Base-by-base conservation (phyloP, 192 early-diverging fungal genomes). In the Polychytrium aggregatum region DNA sequence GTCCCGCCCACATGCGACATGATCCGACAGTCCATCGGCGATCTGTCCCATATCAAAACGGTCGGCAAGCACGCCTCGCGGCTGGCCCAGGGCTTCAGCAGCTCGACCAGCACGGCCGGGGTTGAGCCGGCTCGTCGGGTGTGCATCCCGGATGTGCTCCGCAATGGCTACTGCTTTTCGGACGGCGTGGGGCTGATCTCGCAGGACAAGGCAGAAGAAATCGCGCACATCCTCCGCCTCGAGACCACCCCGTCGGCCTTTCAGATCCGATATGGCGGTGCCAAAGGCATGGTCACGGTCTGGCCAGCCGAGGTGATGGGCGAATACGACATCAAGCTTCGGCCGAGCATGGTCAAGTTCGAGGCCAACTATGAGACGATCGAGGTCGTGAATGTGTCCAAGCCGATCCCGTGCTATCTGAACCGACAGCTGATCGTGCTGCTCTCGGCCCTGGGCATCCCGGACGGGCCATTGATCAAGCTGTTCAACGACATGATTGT, bases 381-480 rank as follows among this genome's bases (percentile, higher is more conserved):
- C 1, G 83, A 86, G 43, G 59, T 86, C 13, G 71, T 75, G 17
- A 63, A 61, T 27, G 60, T 60, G 0, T 76, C 83, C 11, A 40
- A 30, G 0, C 45, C 48, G 30, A 71, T 75, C 25, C 47, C 69
- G 3, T 60, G 67, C 0, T 78, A 65, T 37, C 55, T 86, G 1
- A 86, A 86, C 52, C 57, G 78, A 6, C 83, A 86, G 37, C 62
- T 76, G 17, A 84, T 84, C 49, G 71, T 74, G 0, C 48, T 86
- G 0, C 42, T 86, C 4, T 33, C 31, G 31, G 31, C 31, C 11
- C 11, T 33, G 36, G 63, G 22, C 40, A 42, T n/a, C 2, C 28
- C 37, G 6, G n/a, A 17, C n/a, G 2, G 17, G 5, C 28, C 10
- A 16, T 56, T 44, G 16, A 20, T 49, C 4, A 14, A 35, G 4